Conservation (phyloP, 2,329 filamentous ascomycete species). For the Epichloe typhina region DNA sequence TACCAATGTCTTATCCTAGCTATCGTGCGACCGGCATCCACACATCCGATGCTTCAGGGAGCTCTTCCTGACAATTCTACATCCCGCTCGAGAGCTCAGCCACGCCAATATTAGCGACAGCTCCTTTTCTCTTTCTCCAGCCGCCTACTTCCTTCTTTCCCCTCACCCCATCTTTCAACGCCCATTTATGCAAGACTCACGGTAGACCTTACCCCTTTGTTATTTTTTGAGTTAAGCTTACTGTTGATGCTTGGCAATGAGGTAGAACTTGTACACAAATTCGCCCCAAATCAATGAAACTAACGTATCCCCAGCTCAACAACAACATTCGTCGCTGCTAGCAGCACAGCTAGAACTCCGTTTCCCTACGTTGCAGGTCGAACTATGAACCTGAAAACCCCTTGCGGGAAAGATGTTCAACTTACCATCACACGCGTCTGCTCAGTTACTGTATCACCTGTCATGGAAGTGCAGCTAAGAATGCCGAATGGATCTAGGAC, state of each 20-base stretch:
- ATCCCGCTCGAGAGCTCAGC: too few species aligned
- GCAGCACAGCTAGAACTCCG: slow-evolving; percentile 3
- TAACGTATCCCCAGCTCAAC: slow-evolving; percentile 1
- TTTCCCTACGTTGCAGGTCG: slow-evolving; percentile 5
- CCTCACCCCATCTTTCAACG: too few species aligned
- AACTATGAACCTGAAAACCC: slow-evolving; percentile 3
- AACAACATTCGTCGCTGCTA: neutral
- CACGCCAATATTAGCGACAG: too few species aligned
- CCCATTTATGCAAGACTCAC: too few species aligned
- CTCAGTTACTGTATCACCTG: slow-evolving; percentile 2
- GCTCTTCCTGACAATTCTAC: too few species aligned
- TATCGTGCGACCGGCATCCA: too few species aligned
- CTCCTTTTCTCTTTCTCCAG: too few species aligned
- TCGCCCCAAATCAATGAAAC: neutral
- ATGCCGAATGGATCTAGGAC: neutral
- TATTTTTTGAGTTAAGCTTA: neutral
- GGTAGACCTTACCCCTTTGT: neutral
- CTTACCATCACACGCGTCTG: slow-evolving; percentile 4
- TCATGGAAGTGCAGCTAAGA: slow-evolving; percentile 5
- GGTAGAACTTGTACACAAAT: neutral
- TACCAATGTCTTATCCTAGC: too few species aligned
- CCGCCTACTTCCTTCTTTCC: too few species aligned
- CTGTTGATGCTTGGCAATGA: neutral
- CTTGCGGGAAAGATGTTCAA: slow-evolving; percentile 2
- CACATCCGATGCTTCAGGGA: too few species aligned